Base-by-base conservation (phyloP, 805 yeast species). In the Suhomyces sp. region DNA sequence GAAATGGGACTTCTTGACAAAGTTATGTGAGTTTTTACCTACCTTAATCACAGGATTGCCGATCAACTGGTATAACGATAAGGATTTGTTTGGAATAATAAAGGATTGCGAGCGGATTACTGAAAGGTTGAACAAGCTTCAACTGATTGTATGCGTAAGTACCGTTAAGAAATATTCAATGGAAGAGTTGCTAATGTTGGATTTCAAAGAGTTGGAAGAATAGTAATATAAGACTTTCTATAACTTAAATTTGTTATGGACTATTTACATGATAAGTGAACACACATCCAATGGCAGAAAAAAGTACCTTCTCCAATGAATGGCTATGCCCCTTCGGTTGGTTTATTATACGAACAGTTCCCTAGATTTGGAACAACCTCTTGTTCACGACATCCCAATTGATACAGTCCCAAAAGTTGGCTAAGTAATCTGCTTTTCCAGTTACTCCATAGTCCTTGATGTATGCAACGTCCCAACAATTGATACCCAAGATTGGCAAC, bases 381-480 rank as follows among this genome's bases (percentile, higher is more conserved):
- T 60, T 59, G 51, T 77, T 79, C 19, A 83, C 72, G 25, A 81
- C 80, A 33, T 77, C 72, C 98, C 98, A 93, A 63, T 91, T 81
- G 40, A 90, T 74, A 46, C 87, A 72, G 34, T 79, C 75, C 79
- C 95, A 81, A 53, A 81, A 80, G 43, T 81, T 81, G 42, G 76
- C 76, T 46, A 93, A 72, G 60, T 84, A 93, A 35, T 74, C 68
- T 28, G 75, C 68, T 64, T 82, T 83, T 16, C 93, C 95, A 33
- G 60, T 67, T 34, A 86, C 72, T 30, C 97, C 96, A 61, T 82
- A 91, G 60, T 93, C 98, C 18, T 75, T 65, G 28, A 88, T 51
- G 58, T 82, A 93, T n/a, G 96, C 87, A 45, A 80, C 77, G 58
- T 91, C 95, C 96, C 97, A 90, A 47, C 84, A 72, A 60, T 81